Evolutionary conservation across 441 rosid species (phyloP).

Genomic region (Brassica hybrid): DNA sequence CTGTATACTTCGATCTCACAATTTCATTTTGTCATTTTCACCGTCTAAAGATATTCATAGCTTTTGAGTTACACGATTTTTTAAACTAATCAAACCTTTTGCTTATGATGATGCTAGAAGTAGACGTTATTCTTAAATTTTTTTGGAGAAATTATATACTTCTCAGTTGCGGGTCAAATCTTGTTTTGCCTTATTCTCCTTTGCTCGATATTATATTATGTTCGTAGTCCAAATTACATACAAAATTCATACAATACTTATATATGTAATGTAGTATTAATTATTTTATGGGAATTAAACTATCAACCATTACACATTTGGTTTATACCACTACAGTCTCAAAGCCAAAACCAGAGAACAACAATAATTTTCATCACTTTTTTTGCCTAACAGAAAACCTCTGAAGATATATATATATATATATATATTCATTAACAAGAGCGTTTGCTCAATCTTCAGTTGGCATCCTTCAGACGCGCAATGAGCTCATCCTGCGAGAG

Average conservation of each 20-base stretch:
- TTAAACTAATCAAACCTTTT: not conserved
- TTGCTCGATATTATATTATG: not conserved
- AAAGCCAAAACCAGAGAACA: constrained; percentile 17
- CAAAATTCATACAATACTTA: too few species aligned
- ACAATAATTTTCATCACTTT: not conserved
- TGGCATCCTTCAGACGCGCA: constrained; percentile 38
- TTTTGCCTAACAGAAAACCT: not conserved
- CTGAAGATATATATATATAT: constrained; percentile 10
- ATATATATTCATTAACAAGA: constrained; percentile 2
- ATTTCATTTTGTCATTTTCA: constrained; percentile 11
- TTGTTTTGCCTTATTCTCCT: constrained; percentile 10
- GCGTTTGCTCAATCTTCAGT: constrained; percentile 21
- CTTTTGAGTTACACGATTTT: not conserved
- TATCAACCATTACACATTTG: constrained; percentile 4
- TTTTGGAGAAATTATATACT: not conserved
- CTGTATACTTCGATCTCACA: not conserved
- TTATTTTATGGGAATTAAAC: not conserved
- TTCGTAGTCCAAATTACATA: not conserved
- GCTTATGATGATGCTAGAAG: not conserved
- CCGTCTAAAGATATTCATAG: constrained; percentile 31
- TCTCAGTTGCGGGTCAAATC: constrained; percentile 17
- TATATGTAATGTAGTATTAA: not conserved
- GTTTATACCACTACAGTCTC: not conserved
- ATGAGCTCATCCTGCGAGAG: constrained; percentile 42
- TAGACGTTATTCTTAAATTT: not conserved